Evolutionary conservation across 495 filamentous ascomycete species (phyloP), one percentile per base, ranked within the genome.

Genomic region (Talaromyces borbonicus): DNA sequence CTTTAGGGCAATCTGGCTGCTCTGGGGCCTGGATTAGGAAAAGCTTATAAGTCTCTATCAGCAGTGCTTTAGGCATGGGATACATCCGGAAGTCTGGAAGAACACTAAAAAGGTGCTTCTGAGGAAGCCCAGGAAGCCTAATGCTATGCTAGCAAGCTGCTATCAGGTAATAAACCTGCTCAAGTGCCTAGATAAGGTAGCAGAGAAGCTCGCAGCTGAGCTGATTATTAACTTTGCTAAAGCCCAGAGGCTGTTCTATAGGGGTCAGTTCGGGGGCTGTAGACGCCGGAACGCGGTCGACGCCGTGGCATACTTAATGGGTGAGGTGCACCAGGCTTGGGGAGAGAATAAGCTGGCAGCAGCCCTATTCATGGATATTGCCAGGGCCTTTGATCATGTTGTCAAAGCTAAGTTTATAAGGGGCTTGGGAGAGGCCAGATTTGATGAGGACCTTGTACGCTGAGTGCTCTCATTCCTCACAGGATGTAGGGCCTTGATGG

Each of bases 151-250:
- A 14, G 14, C 19, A 5, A 46, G 27, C 2, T 7, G n/a, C 14
- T 46, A 23, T 4, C 5, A 30, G 5, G 16, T 35, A 5, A 46
- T 35, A 4, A 46, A 30, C 43, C 43, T 46, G 15, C 16, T 46
- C 5, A 46, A 16, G 7, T 46, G 43, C 19, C 26, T 46, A 19
- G 43, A 30, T 11, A 46, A 46, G 16, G 43, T 46, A 4, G 27
- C 36, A 3, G 43, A 46, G 43, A 46, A 46, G 29, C 5, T 46
- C 5, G 43, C 29, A 2, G 43, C 43, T 5, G 16, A 16, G 15
- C 12, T 33, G 18, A 46, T 46, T 6, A n/a, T 30, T 5, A 22
- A 14, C 11, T 23, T 30, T 24, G 26, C 19, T n/a, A 19, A 46
- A 22, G 25, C 43, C 29, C 24, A 46, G 31, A 15, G 29, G 9